Evolutionary conservation across 345 rosid genomes (phyloP).

Genomic region (Populus deltoides): DNA sequence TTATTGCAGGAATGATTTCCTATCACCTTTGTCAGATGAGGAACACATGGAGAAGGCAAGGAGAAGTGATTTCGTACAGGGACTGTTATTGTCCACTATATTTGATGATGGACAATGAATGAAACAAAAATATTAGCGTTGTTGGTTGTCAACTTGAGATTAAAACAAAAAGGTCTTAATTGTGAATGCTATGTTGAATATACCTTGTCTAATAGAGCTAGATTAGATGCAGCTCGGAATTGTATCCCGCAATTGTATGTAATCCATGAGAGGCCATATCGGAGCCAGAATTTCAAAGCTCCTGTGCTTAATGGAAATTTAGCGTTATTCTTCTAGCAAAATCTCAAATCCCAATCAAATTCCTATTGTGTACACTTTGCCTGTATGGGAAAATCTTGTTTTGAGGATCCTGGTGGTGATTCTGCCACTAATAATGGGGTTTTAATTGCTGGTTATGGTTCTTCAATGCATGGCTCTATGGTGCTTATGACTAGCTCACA

Average conservation of each 20-base stretch:
- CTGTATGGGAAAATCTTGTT: not conserved
- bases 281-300: not conserved
- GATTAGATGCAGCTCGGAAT: slow-evolving; percentile 10
- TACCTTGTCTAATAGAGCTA: not conserved
- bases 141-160: slow-evolving; percentile 8
- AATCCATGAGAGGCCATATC: not conserved
- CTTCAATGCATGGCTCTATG: too few species aligned
- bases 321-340: not conserved
- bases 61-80: slow-evolving; percentile 65
- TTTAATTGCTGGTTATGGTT: not conserved
- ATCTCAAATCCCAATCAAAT: not conserved
- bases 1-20: slow-evolving; percentile 30
- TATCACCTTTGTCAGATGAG: slow-evolving; percentile 43
- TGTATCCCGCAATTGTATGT: slow-evolving; percentile 8
- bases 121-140: not conserved
- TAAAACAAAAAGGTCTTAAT: not conserved
- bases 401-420: not conserved
- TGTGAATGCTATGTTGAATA: not conserved
- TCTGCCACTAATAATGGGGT: not conserved
- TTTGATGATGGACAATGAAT: slow-evolving; percentile 41
- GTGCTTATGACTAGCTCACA: too few species aligned
- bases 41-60: slow-evolving; percentile 57
- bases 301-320: not conserved
- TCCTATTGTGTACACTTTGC: not conserved
- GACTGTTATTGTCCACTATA: slow-evolving; percentile 57